Evolutionary conservation across 805 yeast genomes (phyloP).

Genomic region (Saturnispora halmiae): DNA sequence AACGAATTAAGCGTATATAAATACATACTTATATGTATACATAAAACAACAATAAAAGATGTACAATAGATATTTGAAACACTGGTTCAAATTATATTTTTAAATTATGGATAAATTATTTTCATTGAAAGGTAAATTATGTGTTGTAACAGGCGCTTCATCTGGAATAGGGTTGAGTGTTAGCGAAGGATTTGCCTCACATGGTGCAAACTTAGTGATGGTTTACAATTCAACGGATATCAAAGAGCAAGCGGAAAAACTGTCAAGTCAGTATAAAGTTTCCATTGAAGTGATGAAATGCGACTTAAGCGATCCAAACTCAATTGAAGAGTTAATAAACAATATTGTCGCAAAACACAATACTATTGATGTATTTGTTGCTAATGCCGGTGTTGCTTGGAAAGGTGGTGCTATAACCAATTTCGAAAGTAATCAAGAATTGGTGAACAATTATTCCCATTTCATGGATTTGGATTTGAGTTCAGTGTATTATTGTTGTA

Average conservation of each 20-base stretch:
- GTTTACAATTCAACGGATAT: slow-evolving; percentile 26
- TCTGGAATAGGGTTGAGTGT: slow-evolving; percentile 50
- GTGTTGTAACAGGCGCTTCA: slow-evolving; percentile 47
- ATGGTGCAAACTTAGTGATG: slow-evolving; percentile 36
- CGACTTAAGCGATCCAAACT: slow-evolving; percentile 26
- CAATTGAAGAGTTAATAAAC: slow-evolving; percentile 25
- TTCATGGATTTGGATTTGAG: slow-evolving; percentile 69
- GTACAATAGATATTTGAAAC: no score
- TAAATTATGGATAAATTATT: slow-evolving; percentile 18
- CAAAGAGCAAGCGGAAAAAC: slow-evolving; percentile 10
- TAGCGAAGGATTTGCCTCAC: slow-evolving; percentile 43
- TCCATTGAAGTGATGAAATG: slow-evolving; percentile 22
- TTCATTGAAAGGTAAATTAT: slow-evolving; percentile 34
- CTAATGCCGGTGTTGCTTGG: slow-evolving; percentile 65
- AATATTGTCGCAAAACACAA: slow-evolving; percentile 29
- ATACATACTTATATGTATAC: background rate
- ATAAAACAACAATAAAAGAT: background rate
- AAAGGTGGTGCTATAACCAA: slow-evolving; percentile 48
- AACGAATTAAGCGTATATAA: no score
- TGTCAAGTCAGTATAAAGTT: slow-evolving; percentile 13
- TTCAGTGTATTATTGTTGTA: slow-evolving; percentile 75
- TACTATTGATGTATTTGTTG: slow-evolving; percentile 34
- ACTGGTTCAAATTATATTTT: no score
- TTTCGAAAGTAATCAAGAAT: slow-evolving; percentile 33
- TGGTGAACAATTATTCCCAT: slow-evolving; percentile 54